Evolutionary conservation across 164 flowering plant species (phyloP), one percentile per base, ranked within the genome.

Genomic region (Vitis labrusca): DNA sequence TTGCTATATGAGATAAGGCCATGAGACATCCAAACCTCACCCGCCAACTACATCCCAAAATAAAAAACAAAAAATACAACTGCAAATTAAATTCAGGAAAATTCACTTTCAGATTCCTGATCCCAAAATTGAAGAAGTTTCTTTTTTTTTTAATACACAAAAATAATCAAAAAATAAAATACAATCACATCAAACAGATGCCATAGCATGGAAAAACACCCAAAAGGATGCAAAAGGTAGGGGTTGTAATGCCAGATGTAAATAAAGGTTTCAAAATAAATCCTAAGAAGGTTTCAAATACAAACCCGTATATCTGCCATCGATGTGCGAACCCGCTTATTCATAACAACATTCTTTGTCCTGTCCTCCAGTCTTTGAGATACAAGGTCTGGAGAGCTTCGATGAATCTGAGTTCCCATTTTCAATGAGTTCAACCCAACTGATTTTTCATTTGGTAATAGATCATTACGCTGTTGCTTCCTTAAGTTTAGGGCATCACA

Each of bases 241-340:
- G 32, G 10, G 32, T 9, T 59, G 3, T 3, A 11, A 47, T 27
- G 6, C 37, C 32, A 69, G 59, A 49, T 52, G 57, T 44, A n/a
- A 61, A 51, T 15, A 3, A 57, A 69, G 52, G n/a, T 66, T 4
- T 5, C 11, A 49, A 37, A 5, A 14, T 51, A 49, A 30, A 54
- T 47, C 37, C 10, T 4, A 10, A 23, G 37, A 61, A 71, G 47
- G 14, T 50, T 65, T 64, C 30, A 68, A 66, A 65, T 74, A 81
- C 90, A 78, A 73, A 90, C 91, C 90, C 91, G 78, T 76, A 75
- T 76, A 61, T 90, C 94, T 61, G 84, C 86, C 59, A 85, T 44
- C 32, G 96, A 89, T 73, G 93, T 81, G 62, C 95, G 90, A 70
- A 85, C 83, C 47, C 97, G 90, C 87, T 84, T 93, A 76, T 84